Percentiles rank a stretch among this genome's conserved stretches.
Conservation (phyloP, 768 basidiomycete species). For the Boletus subcaerulescens region DNA sequence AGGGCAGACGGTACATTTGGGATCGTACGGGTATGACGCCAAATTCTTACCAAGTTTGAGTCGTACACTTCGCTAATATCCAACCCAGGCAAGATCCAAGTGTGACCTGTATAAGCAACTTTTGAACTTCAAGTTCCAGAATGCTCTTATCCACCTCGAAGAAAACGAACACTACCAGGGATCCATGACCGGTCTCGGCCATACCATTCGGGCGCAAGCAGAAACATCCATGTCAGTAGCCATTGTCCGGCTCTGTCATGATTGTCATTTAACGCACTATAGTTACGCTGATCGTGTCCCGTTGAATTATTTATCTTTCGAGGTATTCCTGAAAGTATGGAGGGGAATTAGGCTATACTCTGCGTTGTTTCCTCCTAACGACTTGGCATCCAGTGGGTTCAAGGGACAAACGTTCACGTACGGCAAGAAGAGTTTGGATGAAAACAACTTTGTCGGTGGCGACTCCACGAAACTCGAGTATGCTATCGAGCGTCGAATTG, state of each 20-base stretch:
- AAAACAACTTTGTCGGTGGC: constrained; percentile 51
- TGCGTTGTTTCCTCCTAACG: constrained; percentile 28
- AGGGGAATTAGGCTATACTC: constrained; percentile 46
- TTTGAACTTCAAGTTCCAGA: constrained; percentile 66
- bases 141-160: constrained; percentile 59
- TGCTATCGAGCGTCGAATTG: constrained; percentile 78
- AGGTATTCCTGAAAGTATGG: constrained; percentile 52
- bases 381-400: neutral
- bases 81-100: constrained; percentile 67
- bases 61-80: constrained; percentile 6
- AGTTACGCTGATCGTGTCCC: constrained; percentile 28
- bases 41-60: constrained; percentile 3
- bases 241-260: neutral
- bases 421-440: constrained; percentile 39
- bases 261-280: constrained; percentile 7
- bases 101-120: constrained; percentile 83
- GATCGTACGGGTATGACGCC: constrained; percentile 58
- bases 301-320: constrained; percentile 37
- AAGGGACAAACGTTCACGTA: constrained; percentile 1
- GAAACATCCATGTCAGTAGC: constrained; percentile 38
- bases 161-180: constrained; percentile 76
- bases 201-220: constrained; percentile 55
- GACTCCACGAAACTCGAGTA: constrained; percentile 72
- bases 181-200: constrained; percentile 64
- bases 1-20: constrained; percentile 78